Percentiles rank a stretch among this genome's conserved stretches.
Conservation (phyloP, 257 asterid species). For the Nicotiana otophora region DNA sequence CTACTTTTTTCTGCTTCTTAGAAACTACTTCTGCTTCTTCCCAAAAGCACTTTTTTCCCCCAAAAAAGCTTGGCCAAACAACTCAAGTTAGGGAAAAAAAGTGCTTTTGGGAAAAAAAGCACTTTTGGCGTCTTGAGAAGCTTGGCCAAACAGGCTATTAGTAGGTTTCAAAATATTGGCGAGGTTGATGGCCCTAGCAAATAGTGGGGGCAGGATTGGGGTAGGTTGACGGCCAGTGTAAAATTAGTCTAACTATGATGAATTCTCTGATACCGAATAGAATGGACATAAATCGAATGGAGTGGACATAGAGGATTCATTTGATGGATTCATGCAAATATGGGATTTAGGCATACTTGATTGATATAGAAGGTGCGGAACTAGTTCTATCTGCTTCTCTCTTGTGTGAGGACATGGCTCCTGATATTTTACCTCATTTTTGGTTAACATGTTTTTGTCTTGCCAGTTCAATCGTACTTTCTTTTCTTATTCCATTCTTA, state of each 20-base stretch:
- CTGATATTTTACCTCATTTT: not conserved
- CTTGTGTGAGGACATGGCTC: not conserved
- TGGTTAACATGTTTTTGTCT: not conserved
- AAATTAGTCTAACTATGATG: not conserved
- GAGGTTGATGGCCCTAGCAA: not conserved
- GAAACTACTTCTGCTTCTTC: too few species aligned
- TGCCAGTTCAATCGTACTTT: not conserved
- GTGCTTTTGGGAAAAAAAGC: too few species aligned
- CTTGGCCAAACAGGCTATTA: too few species aligned
- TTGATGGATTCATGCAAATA: not conserved
- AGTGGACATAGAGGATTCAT: not conserved
- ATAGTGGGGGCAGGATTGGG: not conserved
- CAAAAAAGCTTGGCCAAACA: too few species aligned
- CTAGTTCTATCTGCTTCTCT: not conserved
- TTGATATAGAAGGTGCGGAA: not conserved
- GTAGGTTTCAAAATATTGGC: not conserved
- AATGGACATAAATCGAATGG: not conserved
- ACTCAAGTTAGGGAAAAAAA: too few species aligned
- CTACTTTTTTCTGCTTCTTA: too few species aligned
- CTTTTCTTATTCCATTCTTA: slow-evolving; percentile 1
- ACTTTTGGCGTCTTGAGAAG: too few species aligned
- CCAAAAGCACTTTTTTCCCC: too few species aligned
- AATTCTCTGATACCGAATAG: not conserved
- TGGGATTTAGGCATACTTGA: not conserved
- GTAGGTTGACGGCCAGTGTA: not conserved